Conservation (phyloP, 371 early-diverging fungal genomes). For the Ecytonucleospora hepatopenaei region DNA sequence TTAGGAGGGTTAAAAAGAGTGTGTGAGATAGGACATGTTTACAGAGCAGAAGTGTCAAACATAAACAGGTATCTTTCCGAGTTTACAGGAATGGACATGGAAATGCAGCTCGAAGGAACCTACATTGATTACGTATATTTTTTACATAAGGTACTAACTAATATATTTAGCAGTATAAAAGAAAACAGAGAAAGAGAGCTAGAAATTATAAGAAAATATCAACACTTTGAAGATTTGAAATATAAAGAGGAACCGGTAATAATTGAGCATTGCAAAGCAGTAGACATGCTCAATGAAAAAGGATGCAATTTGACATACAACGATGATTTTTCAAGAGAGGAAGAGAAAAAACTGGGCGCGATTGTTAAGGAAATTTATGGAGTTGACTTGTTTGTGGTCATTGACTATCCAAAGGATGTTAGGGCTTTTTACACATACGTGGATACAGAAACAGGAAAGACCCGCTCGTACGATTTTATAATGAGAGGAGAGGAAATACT, state of each 20-base stretch:
- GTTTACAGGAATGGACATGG: constrained; percentile 95
- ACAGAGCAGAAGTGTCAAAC: constrained; percentile 94
- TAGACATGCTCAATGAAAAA: constrained; percentile 71
- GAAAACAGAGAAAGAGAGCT: constrained; percentile 69
- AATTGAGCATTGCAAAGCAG: constrained; percentile 74
- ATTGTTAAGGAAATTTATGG: constrained; percentile 80
- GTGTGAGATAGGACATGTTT: constrained; percentile 96
- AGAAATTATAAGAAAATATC: constrained; percentile 72
- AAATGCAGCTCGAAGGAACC: constrained; percentile 91
- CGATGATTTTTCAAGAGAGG: constrained; percentile 64
- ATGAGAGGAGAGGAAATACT: constrained; percentile 96
- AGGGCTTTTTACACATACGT: constrained; percentile 95
- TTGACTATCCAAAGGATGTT: constrained; percentile 88
- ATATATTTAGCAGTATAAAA: constrained; percentile 74
- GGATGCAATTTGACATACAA: constrained; percentile 76
- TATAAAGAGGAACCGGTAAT: constrained; percentile 72
- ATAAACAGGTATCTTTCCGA: constrained; percentile 98
- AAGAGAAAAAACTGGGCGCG: constrained; percentile 77
- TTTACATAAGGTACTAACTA: constrained; percentile 75
- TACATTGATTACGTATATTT: constrained; percentile 86
- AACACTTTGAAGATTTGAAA: constrained; percentile 75
- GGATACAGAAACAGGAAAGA: constrained; percentile 67
- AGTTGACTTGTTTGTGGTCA: constrained; percentile 93
- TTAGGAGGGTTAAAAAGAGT: constrained; percentile 90
- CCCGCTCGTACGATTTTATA: constrained; percentile 99